Base-by-base conservation (phyloP, 1,139 yeast species). In the Debaryomycetaceae sp. region DNA sequence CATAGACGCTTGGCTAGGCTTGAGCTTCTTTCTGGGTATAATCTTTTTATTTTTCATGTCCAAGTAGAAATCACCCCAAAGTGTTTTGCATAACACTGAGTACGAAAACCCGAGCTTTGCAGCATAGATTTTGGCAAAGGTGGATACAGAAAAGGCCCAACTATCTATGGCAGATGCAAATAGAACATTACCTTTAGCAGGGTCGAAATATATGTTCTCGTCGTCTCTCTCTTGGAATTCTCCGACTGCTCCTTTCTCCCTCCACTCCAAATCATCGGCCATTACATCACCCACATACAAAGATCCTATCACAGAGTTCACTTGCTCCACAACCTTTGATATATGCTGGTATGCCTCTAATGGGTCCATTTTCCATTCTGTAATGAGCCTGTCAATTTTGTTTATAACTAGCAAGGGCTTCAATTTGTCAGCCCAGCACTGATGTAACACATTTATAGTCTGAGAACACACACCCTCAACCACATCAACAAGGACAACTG, bases 381-480 rank as follows among this genome's bases (percentile, higher is more conserved):
- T 71, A 37, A 91, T 77, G 49, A 94, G 69, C 47, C 98, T 73
- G 60, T 94, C 99, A 43, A 94, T 81, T 62, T 94, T 94, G 63
- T 94, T 94, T 52, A 94, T 67, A n/a, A 94, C 97, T 42, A 94
- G 71, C 5, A 94, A 67, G 1, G 98, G 97, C 57, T 83, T 87
- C 51, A 94, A 67, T 50, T 87, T 83, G 57, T 94, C 98, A 5
- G 84, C 79, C 98, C 98, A 92, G 41, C 96, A 88, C 59, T 94
- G 98, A 55, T 98, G 78, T 44, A 94, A 69, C 1, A 94, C 98
- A 18, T 94, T 91, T 7, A 92, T 87, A 0, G 98, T 94, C 59
- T 92, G 98, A 0, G 96, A 89, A 55, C 98, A 89, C 0, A 94
- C 98, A 26, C 99, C 99, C 64, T 94, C 99, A 3, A 94, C 96